Percentiles rank a stretch among this genome's conserved stretches.
Evolutionary conservation across 495 filamentous ascomycete genomes (phyloP).

Genomic region (Daldinia loculata): DNA sequence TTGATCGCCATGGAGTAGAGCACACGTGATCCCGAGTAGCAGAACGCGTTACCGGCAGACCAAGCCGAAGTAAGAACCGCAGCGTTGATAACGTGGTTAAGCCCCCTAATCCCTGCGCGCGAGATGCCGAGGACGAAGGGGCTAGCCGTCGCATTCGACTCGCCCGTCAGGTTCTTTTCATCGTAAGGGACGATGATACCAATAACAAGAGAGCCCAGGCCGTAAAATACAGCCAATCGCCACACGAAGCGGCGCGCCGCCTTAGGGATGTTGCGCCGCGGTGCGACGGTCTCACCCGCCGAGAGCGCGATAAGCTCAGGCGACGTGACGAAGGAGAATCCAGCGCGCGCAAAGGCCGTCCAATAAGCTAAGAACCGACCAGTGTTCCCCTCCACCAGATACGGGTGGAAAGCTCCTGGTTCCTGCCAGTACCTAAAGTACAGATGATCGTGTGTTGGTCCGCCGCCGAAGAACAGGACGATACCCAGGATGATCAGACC

Average conservation of each 20-base stretch:
- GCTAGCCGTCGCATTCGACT: constrained; percentile 68
- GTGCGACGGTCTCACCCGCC: constrained; percentile 80
- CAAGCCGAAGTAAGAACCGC: constrained; percentile 61
- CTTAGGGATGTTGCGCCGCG: constrained; percentile 75
- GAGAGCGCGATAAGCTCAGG: constrained; percentile 67
- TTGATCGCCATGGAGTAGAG: constrained; percentile 72
- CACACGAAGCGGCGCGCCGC: constrained; percentile 75
- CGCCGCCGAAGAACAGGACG: constrained; percentile 74
- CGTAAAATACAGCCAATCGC: constrained; percentile 77
- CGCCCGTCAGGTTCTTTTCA: constrained; percentile 60
- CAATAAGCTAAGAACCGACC: constrained; percentile 61
- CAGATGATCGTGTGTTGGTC: constrained; percentile 60
- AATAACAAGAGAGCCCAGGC: constrained; percentile 74
- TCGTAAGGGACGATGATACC: constrained; percentile 69
- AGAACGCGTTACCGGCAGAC: constrained; percentile 75
- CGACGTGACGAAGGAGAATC: constrained; percentile 61
- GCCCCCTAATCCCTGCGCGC: constrained; percentile 53
- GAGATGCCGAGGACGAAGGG: constrained; percentile 64
- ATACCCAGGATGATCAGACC: constrained; percentile 77
- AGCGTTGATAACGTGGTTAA: constrained; percentile 59
- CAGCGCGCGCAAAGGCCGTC: constrained; percentile 56
- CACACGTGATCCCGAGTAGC: constrained; percentile 83
- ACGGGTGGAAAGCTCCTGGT: constrained; percentile 72
- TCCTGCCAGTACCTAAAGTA: constrained; percentile 77
- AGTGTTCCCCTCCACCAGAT: constrained; percentile 58